Percentiles rank a stretch among this genome's conserved stretches.
phyloP scores from a whole-genome alignment of 768 basidiomycete species.

The Royoungia palumana region DNA sequence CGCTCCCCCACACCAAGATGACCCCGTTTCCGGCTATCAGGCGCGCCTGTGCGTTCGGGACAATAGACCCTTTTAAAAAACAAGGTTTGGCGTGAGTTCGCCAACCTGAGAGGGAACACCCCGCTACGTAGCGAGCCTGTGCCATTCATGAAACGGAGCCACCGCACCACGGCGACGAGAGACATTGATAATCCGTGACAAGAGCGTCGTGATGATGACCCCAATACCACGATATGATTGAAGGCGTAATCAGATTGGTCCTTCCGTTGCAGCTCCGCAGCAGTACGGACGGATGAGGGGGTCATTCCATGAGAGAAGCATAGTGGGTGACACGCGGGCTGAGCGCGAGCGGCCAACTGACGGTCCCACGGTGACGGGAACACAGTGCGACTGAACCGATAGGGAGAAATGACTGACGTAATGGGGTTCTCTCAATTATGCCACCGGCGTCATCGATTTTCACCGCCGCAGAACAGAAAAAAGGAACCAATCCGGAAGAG shows the following conservation, averaged over 20 bases:
- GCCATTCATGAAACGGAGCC: conserved; percentile 5
- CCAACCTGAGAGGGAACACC: background rate
- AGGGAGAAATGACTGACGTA: conserved; percentile 18
- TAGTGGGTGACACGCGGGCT: background rate
- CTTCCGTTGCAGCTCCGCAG: conserved; percentile 13
- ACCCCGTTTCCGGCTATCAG: conserved; percentile 17
- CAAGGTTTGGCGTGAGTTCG: background rate
- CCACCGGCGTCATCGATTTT: conserved; percentile 30
- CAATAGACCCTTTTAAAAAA: background rate
- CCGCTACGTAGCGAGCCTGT: conserved; percentile 12
- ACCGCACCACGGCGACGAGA: conserved; percentile 3
- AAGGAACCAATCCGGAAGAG: conserved; percentile 12
- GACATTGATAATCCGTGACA: background rate
- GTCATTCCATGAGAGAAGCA: conserved; percentile 1
- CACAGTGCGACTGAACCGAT: background rate
- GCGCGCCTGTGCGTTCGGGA: background rate
- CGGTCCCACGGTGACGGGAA: conserved; percentile 17
- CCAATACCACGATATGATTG: conserved; percentile 10
- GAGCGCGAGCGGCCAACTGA: background rate
- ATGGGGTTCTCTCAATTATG: conserved; percentile 13
- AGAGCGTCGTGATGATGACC: conserved; percentile 3
- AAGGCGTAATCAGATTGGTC: background rate
- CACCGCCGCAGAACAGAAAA: conserved; percentile 12
- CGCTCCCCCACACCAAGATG: conserved; percentile 6
- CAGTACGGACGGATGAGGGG: conserved; percentile 6